These are phyloP conservation scores for Ophiosphaerella korrae DNA, from an alignment of 2,329 filamentous ascomycete genomes.

Conservation along the genomic window DNA sequence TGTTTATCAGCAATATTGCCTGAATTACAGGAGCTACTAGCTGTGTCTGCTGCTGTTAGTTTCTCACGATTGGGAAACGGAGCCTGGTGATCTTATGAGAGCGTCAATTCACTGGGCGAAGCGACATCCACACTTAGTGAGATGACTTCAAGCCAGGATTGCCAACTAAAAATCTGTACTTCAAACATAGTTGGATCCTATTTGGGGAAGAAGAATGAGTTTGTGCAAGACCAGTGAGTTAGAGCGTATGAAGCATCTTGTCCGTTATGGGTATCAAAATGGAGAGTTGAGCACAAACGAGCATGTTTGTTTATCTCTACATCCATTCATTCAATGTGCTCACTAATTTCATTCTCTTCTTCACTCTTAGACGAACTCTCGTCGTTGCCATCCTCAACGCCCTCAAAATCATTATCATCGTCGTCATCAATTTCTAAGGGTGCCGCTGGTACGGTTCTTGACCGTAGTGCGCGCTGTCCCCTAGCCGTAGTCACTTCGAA, in stretches of 20 bases:
- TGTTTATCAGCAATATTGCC: too few species aligned
- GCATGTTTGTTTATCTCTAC: constrained; percentile 3
- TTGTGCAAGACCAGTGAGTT: not conserved
- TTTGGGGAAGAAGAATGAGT: too few species aligned
- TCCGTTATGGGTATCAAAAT: too few species aligned
- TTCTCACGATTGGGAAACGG: too few species aligned
- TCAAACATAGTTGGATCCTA: too few species aligned
- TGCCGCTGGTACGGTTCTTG: not conserved
- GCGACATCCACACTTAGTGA: too few species aligned
- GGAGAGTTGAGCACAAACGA: not conserved
- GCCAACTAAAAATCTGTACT: too few species aligned
- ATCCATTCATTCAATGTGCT: constrained; percentile 18
- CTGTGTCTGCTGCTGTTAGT: too few species aligned
- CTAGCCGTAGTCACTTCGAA: constrained; percentile 26
- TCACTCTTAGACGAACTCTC: constrained; percentile 12
- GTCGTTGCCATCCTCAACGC: constrained; percentile 26
- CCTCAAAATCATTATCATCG: constrained; percentile 16
- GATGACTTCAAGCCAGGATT: too few species aligned
- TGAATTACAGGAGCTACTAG: too few species aligned
- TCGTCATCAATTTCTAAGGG: constrained; percentile 6
- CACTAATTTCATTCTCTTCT: constrained; percentile 19
- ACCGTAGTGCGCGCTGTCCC: constrained; percentile 16
- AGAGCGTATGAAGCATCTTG: not conserved
- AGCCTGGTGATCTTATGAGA: too few species aligned
- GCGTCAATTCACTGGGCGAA: too few species aligned